Base-by-base conservation (phyloP, 2,329 filamentous ascomycete genomes). In the Fonsecaea nubica region DNA sequence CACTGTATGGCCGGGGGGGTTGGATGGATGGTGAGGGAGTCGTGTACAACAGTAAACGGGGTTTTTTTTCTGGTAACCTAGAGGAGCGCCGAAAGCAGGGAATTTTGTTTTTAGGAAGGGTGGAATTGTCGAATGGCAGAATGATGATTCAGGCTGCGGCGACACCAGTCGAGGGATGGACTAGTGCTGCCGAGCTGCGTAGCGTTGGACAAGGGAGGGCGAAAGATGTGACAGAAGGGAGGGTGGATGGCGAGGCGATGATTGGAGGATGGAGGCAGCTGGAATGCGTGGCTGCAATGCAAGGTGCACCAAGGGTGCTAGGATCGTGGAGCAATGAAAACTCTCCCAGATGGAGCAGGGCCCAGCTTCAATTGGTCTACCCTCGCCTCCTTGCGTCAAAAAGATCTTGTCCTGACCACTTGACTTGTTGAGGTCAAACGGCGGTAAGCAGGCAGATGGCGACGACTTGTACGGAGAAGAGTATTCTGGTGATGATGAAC, bases 201-300 rank as follows among this genome's bases (percentile, higher is more conserved):
- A 61, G 58, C 45, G 58, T 36, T 61, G 58, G 48, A 61, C 58
- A 61, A 59, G 58, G 58, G 58, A 53, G 48, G 45, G 45, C 42
- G 45, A 61, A 70, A 64, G 64, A 57, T 62, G 58, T 40, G 62
- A 68, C 62, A 52, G 61, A 54, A 50, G 61, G 58, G 45, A 30
- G 52, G 64, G 18, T 30, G 58, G 61, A 64, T 58, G 55, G 63
- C 62, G 65, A 56, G 56, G 55, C 53, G 25, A 65, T 59, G 67
- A 70, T 66, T 68, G 67, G 68, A 65, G 33, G 63, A 55, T 52
- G 60, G 56, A 52, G 40, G 53, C 57, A 68, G 63, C 64, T 62
- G 71, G 69, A 72, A 72, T 72, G 69, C 69, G 64, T 62, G 63
- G 66, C 68, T 66, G 69, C 60, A 64, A 72, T 72, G 70, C 70